A percentile compares a stretch with the other conserved stretches of the same genome.
These are phyloP conservation scores for Coprinopsis strossmayeri DNA, from an alignment of 768 basidiomycete genomes.

Conservation along the genomic window DNA sequence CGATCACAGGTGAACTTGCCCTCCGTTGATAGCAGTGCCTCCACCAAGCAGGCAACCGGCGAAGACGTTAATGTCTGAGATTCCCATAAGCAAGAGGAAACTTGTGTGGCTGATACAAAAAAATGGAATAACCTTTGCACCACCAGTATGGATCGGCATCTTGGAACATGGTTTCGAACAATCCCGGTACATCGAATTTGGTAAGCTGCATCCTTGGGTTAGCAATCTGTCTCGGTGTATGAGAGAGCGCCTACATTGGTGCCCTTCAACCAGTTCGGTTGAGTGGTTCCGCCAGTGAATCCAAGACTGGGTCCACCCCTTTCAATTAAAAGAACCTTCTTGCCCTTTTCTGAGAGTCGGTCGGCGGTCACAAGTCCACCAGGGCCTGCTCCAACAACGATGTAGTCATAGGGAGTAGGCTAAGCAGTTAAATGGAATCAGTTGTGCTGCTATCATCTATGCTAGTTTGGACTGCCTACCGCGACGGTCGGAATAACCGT, in stretches of 20 bases:
- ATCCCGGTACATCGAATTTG: conserved; percentile 59
- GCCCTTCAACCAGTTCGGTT: conserved; percentile 42
- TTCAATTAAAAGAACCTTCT: conserved; percentile 57
- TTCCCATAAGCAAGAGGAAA: too few relatives aligned
- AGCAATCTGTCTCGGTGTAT: neutral
- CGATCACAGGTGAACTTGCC: too few relatives aligned
- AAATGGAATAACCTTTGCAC: conserved; percentile 67
- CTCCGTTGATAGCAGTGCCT: conserved; percentile 59
- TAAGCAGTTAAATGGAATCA: conserved; percentile 14
- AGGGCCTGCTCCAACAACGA: conserved; percentile 52
- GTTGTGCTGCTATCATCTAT: too few relatives aligned
- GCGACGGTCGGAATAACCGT: neutral
- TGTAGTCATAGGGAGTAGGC: conserved; percentile 46
- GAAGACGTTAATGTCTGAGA: conserved; percentile 51
- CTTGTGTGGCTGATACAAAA: too few relatives aligned
- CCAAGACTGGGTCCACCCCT: conserved; percentile 58
- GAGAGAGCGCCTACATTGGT: conserved; percentile 28
- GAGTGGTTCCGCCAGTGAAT: conserved; percentile 52
- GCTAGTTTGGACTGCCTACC: too few relatives aligned
- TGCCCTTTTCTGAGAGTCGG: conserved; percentile 52
- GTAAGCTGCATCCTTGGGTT: conserved; percentile 40
- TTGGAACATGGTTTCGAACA: conserved; percentile 62
- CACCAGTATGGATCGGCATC: conserved; percentile 54
- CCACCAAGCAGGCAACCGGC: conserved; percentile 62
- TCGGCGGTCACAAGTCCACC: conserved; percentile 56